Conservation (phyloP, 129 eudicot genomes). For the Artemisia annua region DNA sequence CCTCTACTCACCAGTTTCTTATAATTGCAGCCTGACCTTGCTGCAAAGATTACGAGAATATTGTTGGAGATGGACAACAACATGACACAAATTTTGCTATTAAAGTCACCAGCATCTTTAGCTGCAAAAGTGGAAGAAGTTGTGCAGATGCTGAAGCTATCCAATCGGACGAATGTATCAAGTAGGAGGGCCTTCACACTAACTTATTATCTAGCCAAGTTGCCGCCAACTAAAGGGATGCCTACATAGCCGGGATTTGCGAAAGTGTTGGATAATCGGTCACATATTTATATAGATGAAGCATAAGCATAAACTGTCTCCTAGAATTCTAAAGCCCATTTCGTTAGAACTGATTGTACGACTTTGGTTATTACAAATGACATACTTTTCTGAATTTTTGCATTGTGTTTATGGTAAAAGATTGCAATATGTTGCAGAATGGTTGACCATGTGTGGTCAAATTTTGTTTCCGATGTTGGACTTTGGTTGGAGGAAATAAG, state of each 20-base stretch:
- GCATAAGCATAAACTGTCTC: too few relatives aligned
- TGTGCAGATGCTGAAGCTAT: conserved; percentile 57
- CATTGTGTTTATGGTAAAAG: too few relatives aligned
- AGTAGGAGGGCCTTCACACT: conserved; percentile 50
- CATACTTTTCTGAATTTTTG: too few relatives aligned
- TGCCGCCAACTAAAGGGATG: conserved; percentile 50
- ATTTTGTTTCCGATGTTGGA: too few relatives aligned
- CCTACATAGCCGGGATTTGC: not conserved
- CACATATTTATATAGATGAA: too few relatives aligned
- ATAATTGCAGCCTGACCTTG: conserved; percentile 67
- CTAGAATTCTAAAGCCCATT: too few relatives aligned
- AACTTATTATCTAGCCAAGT: conserved; percentile 53
- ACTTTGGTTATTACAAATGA: too few relatives aligned
- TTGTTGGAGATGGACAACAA: conserved; percentile 89
- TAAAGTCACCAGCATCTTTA: conserved; percentile 72
- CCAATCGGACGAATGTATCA: conserved; percentile 43
- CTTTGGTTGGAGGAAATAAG: too few relatives aligned
- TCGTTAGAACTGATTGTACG: too few relatives aligned
- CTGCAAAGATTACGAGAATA: conserved; percentile 89
- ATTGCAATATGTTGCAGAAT: too few relatives aligned
- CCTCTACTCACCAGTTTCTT: not conserved
- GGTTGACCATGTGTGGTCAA: too few relatives aligned
- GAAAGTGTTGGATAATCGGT: too few relatives aligned
- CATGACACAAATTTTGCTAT: conserved; percentile 55
- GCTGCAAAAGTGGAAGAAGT: conserved; percentile 70